Evolutionary conservation across 768 basidiomycete species (phyloP).

Genomic region (Suillus weaverae): DNA sequence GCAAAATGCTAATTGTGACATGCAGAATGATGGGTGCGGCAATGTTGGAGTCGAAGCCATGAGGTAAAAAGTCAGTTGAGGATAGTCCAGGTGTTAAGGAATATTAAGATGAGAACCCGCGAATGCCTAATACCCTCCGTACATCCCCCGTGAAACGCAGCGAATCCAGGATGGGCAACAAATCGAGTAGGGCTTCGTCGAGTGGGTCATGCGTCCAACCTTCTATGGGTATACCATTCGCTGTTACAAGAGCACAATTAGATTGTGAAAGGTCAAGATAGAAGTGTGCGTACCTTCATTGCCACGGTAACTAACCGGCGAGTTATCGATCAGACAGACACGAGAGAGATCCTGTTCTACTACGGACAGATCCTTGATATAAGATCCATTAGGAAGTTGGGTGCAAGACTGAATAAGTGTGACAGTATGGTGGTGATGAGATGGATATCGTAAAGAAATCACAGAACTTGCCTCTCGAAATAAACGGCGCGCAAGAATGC

Average conservation of each 20-base stretch:
- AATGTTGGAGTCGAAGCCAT: constrained; percentile 7
- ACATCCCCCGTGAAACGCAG: constrained; percentile 96
- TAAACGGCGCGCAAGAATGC: constrained; percentile 82
- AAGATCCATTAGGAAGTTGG: constrained; percentile 87
- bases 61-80: constrained; percentile 22
- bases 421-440: constrained; percentile 9
- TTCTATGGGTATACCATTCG: constrained; percentile 98
- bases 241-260: constrained; percentile 40
- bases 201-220: constrained; percentile 98
- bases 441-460: not conserved
- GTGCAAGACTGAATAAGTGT: constrained; percentile 74
- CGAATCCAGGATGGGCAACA: constrained; percentile 93
- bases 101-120: constrained; percentile 46
- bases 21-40: constrained; percentile 6
- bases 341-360: constrained; percentile 89
- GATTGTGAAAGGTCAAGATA: not conserved
- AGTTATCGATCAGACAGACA: constrained; percentile 95
- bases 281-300: constrained; percentile 73
- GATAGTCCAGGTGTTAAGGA: constrained; percentile 7
- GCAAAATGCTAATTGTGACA: constrained; percentile 24
- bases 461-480: constrained; percentile 84
- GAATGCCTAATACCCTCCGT: constrained; percentile 82
- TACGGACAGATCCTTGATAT: constrained; percentile 88
- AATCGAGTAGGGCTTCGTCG: constrained; percentile 94
- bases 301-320: constrained; percentile 86